These are phyloP conservation scores for Boechera divaricarpa DNA, from an alignment of 345 rosid genomes.

Conservation along the genomic window DNA sequence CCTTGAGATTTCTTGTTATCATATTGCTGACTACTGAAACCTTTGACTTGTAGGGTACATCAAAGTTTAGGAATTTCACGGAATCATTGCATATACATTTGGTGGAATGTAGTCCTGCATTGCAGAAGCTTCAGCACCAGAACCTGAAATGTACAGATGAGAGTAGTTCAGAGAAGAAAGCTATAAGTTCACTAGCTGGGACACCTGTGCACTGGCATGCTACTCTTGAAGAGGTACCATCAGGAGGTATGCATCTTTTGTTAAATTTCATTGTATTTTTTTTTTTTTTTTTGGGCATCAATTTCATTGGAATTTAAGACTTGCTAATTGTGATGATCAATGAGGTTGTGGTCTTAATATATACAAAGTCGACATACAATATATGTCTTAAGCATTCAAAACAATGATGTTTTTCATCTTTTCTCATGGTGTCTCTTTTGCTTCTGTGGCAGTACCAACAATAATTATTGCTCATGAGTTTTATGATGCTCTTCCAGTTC, in stretches of 20 bases:
- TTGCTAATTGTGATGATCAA: background rate
- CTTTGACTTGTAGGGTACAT: conserved; percentile 63
- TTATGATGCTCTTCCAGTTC: conserved; percentile 93
- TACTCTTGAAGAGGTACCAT: conserved; percentile 79
- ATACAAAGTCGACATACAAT: background rate
- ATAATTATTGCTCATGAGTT: conserved; percentile 92
- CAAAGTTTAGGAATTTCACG: conserved; percentile 78
- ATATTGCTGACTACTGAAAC: conserved; percentile 8
- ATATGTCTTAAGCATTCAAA: background rate
- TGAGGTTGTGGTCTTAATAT: background rate
- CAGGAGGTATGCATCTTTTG: conserved; percentile 67
- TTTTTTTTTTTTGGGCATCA: background rate
- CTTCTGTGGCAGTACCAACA: conserved; percentile 66
- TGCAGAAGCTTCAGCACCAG: conserved; percentile 74
- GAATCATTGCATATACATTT: conserved; percentile 76
- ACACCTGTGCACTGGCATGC: conserved; percentile 82
- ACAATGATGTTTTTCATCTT: conserved; percentile 15
- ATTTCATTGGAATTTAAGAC: conserved; percentile 24
- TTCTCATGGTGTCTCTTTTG: conserved; percentile 32
- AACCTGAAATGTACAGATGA: conserved; percentile 69
- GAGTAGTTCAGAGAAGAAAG: conserved; percentile 48
- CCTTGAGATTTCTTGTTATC: conserved; percentile 1
- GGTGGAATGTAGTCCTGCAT: conserved; percentile 88
- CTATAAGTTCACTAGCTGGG: conserved; percentile 62
- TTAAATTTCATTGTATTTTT: conserved; percentile 10